Conservation (phyloP, 2,329 filamentous ascomycete species). For the Cryphonectria radicalis region DNA sequence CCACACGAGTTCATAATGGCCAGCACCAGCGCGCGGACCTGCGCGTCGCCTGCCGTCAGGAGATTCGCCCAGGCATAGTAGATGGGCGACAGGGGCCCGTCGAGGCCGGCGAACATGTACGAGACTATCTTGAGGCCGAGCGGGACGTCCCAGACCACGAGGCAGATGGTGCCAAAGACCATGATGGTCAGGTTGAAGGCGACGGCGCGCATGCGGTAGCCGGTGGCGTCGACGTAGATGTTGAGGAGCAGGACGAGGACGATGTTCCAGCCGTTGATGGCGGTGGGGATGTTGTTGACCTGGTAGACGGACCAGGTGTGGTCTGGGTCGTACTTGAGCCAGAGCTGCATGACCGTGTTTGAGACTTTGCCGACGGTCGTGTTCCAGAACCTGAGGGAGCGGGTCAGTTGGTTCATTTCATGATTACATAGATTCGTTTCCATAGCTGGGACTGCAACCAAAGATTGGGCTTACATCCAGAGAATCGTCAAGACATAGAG, state of each 20-base stretch:
- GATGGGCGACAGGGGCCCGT: constrained; percentile 42
- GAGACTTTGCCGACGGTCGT: constrained; percentile 37
- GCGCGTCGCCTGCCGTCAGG: constrained; percentile 39
- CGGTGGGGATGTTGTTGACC: constrained; percentile 38
- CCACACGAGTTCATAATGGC: constrained; percentile 43
- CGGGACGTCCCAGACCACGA: constrained; percentile 40
- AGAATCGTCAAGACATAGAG: constrained; percentile 37
- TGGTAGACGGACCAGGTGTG: constrained; percentile 37
- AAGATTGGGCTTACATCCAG: constrained; percentile 33
- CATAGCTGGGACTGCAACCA: too few relatives aligned
- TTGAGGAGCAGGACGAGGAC: constrained; percentile 35
- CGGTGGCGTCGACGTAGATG: constrained; percentile 39
- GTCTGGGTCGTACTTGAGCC: constrained; percentile 35
- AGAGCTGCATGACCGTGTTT: constrained; percentile 38
- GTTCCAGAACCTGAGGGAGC: constrained; percentile 34
- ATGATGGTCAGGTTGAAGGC: constrained; percentile 38
- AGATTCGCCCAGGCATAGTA: constrained; percentile 44
- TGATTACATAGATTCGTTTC: too few relatives aligned
- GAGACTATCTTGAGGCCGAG: constrained; percentile 40
- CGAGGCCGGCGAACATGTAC: constrained; percentile 42
- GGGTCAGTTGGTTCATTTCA: neutral
- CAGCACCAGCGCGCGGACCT: constrained; percentile 41
- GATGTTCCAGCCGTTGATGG: constrained; percentile 39
- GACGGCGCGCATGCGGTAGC: constrained; percentile 39
- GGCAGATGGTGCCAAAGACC: constrained; percentile 39